Base-by-base conservation (phyloP, 805 yeast genomes). In the Kregervanrija delftensis region DNA sequence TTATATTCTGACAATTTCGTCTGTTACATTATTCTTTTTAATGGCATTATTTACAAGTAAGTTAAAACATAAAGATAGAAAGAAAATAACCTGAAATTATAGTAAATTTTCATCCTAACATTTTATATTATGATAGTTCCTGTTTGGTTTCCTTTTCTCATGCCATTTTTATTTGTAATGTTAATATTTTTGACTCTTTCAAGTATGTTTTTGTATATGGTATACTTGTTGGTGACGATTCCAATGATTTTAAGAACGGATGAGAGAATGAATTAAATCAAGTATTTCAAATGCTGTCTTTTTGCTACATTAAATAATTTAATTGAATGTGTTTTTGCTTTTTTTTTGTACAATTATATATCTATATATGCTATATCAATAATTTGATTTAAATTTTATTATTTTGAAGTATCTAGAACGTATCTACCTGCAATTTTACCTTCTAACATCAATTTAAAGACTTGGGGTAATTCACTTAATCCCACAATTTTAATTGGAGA, bases 391-490 rank as follows among this genome's bases (percentile, higher is more conserved):
- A 6, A 5, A 22, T 6, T 6, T 22, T 22, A 22, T 22, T 49
- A 42, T 30, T 35, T 35, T 14, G 40, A 3, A 14, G 39, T 42
- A 33, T 42, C 44, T 35, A 42, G 28, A n/a, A 42, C 44, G 35
- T 42, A 42, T 36, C 44, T 35, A 31, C 44, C 44, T 17, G 37
- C 17, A 30, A 42, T 42, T 40, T 42, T 42, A 36, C 44, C 44
- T 13, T 42, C 44, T 16, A 40, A 35, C 44, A 42, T 42, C 28
- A 16, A 33, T 30, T 36, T 36, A 36, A 42, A 42, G 34, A 42
- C 44, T 22, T 36, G 31, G n/a, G 44, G 44, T 16, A 42, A 35
- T 5, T 36, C 13, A 8, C 30, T 15, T 28, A 42, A 32, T 13
- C 40, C 40, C 22, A 35, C 44, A 30, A 42, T 30, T 40, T 42